Percentiles rank a stretch among this genome's conserved stretches.
Evolutionary conservation across 2,329 filamentous ascomycete genomes (phyloP).

Genomic region (Zalaria sp.): DNA sequence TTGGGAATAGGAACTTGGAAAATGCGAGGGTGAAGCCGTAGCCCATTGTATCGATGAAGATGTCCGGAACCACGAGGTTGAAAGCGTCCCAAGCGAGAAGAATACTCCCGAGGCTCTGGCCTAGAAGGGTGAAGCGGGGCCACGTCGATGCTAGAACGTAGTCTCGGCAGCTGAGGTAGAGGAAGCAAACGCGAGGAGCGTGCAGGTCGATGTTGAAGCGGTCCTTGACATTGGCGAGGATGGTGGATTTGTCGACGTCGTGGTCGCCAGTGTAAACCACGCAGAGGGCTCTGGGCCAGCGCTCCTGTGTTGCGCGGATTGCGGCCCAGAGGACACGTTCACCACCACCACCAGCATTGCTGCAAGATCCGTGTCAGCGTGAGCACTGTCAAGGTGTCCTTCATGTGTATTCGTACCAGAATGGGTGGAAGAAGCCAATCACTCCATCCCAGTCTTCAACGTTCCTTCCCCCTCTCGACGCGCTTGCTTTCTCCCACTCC

Average conservation of each 20-base stretch:
- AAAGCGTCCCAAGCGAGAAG: slow-evolving; percentile 86
- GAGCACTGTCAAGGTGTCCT: too few relatives aligned
- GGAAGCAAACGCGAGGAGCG: slow-evolving; percentile 67
- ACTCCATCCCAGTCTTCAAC: slow-evolving; percentile 62
- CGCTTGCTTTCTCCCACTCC: background rate
- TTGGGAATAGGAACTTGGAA: slow-evolving; percentile 66
- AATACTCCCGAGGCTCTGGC: slow-evolving; percentile 84
- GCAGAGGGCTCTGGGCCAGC: slow-evolving; percentile 79
- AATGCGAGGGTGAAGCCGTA: slow-evolving; percentile 84
- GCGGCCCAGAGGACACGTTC: slow-evolving; percentile 95
- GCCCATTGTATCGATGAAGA: slow-evolving; percentile 97
- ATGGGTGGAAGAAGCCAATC: slow-evolving; percentile 94
- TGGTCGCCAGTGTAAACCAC: slow-evolving; percentile 94
- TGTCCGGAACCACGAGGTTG: slow-evolving; percentile 76
- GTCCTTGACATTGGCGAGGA: slow-evolving; percentile 49
- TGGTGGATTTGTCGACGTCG: slow-evolving; percentile 65
- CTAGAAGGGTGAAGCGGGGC: slow-evolving; percentile 82
- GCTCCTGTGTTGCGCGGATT: slow-evolving; percentile 74
- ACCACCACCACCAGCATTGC: slow-evolving; percentile 90
- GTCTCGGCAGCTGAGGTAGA: slow-evolving; percentile 78
- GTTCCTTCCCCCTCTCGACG: background rate
- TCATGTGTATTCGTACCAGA: slow-evolving; percentile 51
- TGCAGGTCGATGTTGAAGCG: slow-evolving; percentile 90
- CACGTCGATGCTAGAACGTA: slow-evolving; percentile 79
- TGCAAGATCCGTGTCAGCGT: slow-evolving; percentile 22